Evolutionary conservation across 441 rosid species (phyloP), one percentile per base, ranked within the genome.

Genomic region (Flueggea neowawraea): DNA sequence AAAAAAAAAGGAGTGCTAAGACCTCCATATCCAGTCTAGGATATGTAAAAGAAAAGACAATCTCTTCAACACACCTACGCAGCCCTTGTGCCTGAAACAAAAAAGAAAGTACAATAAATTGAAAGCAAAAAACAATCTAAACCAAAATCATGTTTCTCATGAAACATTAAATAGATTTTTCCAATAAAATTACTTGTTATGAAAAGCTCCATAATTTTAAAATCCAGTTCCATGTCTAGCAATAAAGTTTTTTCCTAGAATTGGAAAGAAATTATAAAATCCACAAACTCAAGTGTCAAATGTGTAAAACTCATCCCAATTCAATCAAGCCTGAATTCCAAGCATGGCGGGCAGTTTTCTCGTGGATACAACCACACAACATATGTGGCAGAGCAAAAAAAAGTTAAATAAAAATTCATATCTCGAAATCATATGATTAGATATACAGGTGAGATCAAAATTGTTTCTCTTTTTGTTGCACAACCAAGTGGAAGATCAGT

Each of bases 21-120:
- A 89, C 95, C 97, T 89, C 96, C 85, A 86, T 80, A 75, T 95
- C 99, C 59, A 95, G 85, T 74, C 98, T 91, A 41, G 99, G 99
- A 78, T 95, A 91, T 4, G 96, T 73, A 69, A 67, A 95, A 52
- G 87, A 70, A 71, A 89, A 95, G 45, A 95, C 86, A 60, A 95
- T 91, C 81, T 95, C 98, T 78, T 95, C 93, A 69, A 88, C 67
- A 54, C 95, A 91, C 67, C 82, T 87, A 17, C 88, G 86, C 67
- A 86, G 70, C 48, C 94, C 85, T 71, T 64, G 92, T 28, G 57
- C 73, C 91, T 95, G 82, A 52, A 68, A 79, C 62, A 32, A 54
- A 59, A 55, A 69, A 43, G 0, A 52, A 41, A 56, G 39, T 14
- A 31, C 55, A 33, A 58, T 33, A 48, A 63, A 43, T 44, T 57